phyloP scores from a whole-genome alignment of 2,329 filamentous ascomycete species.

The Penicillium sp. region DNA sequence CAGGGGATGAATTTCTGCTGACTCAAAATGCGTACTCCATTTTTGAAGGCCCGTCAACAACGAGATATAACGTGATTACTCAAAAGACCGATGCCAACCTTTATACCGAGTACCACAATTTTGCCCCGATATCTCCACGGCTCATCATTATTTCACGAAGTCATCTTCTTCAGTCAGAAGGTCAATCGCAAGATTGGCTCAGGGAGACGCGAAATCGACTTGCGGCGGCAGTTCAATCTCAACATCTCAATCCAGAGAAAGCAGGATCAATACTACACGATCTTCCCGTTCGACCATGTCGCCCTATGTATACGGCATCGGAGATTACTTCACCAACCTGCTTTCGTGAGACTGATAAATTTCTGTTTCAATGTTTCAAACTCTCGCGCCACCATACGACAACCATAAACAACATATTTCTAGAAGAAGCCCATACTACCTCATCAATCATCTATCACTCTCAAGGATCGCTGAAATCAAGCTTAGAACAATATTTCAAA shows the following conservation, averaged over 20 bases:
- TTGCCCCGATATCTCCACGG: constrained; percentile 18
- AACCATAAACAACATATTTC: constrained; percentile 7
- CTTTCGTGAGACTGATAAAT: constrained; percentile 3
- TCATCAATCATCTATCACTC: constrained; percentile 4
- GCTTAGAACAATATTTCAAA: constrained; percentile 2
- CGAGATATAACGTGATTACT: neutral
- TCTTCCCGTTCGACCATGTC: constrained; percentile 5
- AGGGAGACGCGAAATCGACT: neutral
- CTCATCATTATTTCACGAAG: constrained; percentile 19
- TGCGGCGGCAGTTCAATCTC: neutral
- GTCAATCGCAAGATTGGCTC: constrained; percentile 1
- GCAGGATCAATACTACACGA: constrained; percentile 6
- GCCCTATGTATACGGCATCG: neutral
- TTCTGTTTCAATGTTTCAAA: constrained; percentile 4
- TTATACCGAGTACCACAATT: constrained; percentile 18
- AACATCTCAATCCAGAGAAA: neutral
- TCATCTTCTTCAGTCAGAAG: constrained; percentile 6
- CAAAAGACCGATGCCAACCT: neutral
- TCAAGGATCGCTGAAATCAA: neutral
- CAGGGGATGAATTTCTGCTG: constrained; percentile 34
- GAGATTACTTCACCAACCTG: neutral
- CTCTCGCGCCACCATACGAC: constrained; percentile 1
- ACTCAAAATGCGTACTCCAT: constrained; percentile 35
- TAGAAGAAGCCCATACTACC: constrained; percentile 7
- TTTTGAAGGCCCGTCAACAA: constrained; percentile 29